Base-by-base conservation (phyloP, 176 grass and related monocot genomes). In the Saccharum spontaneum region DNA sequence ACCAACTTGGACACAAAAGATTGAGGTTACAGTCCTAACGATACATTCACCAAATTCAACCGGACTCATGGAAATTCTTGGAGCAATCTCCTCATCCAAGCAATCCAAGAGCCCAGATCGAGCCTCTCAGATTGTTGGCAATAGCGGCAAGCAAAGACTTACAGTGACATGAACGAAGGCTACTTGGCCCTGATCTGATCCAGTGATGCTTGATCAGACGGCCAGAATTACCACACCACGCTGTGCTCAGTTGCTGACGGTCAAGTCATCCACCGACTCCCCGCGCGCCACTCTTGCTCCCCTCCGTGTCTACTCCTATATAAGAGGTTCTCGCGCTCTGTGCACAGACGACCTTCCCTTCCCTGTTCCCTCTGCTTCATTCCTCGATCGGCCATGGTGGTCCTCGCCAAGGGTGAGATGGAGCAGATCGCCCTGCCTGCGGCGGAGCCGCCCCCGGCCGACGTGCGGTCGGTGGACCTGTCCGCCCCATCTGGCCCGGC, bases 381-480 rank as follows among this genome's bases (percentile, higher is more conserved):
- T 38, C 37, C n/a, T n/a, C 31, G 10, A 13, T 30, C 63, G 30
- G 50, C 64, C 79, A 95, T 93, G 90, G 90, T 98, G 72, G 87
- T 95, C 15, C 84, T 98, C 20, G 87, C 67, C 6, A 91, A 84
- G 60, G 89, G 87, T 39, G 90, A 91, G 76, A 86, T 92, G 0
- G 92, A 85, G 67, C 90, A 98, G 86, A 92, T 97, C 26, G 71
- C 86, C 0, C 76, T 92, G 4, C 90, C 92, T 0, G 61, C 82
- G 3, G 87, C 80, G 20, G 78, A 43, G 17, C 86, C 86, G 7
- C 81, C 90, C 7, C 1, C 31, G 10, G 86, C 87, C 10, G 78
- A 85, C 17, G 64, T 94, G 12, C 87, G 79, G 3, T 77, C 73
- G 14, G 64, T 97, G n/a, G 85, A 94, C 87, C 92, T 97, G 65